Base-by-base conservation (phyloP, 768 basidiomycete genomes). In the Serendipita vermifera region DNA sequence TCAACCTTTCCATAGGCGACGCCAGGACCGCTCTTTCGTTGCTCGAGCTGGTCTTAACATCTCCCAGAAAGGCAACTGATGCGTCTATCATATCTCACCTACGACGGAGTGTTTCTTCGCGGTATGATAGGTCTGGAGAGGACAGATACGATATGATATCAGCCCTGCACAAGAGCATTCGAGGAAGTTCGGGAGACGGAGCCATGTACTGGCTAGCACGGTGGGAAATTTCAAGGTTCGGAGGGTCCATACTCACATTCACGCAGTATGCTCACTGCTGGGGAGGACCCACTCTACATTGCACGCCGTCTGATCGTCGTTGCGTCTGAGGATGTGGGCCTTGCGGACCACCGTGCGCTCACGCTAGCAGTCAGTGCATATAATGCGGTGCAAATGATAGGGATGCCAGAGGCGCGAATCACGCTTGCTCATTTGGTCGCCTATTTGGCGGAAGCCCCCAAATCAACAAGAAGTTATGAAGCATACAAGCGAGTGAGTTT, bases 161-260 rank as follows among this genome's bases (percentile, higher is more conserved):
- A 31, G 87, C 84, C 2, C 70, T 91, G 61, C 88, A 92, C 69
- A 92, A 92, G 67, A 80, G 79, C 57, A 76, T 91, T 32, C 76
- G 89, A 32, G 89, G 87, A 5, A 79, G 80, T 56, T 79, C 89
- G 59, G 80, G 79, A 4, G 75, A 75, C 62, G 89, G 87, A 0
- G 88, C 88, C 4, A 70, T 90, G 72, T 92, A 91, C 65, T 92
- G 88, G 87, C 73, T 92, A 20, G 87, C 87, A 7, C 77, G 73
- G 65, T 62, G 33, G 39, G 59, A 53, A 15, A 20, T 2, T 38
- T 55, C 24, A 14, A 1, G 35, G 35, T 13, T 24, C 7, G 5
- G 3, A 56, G 5, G 32, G 36, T 1, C n/a, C 61, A 65, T 31
- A 32, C 56, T 54, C 53, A 60, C 57, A 29, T 9, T 55, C 7